These are phyloP conservation scores for Trichocomaceae sp. DNA, from an alignment of 2,329 filamentous ascomycete species.

Conservation along the genomic window DNA sequence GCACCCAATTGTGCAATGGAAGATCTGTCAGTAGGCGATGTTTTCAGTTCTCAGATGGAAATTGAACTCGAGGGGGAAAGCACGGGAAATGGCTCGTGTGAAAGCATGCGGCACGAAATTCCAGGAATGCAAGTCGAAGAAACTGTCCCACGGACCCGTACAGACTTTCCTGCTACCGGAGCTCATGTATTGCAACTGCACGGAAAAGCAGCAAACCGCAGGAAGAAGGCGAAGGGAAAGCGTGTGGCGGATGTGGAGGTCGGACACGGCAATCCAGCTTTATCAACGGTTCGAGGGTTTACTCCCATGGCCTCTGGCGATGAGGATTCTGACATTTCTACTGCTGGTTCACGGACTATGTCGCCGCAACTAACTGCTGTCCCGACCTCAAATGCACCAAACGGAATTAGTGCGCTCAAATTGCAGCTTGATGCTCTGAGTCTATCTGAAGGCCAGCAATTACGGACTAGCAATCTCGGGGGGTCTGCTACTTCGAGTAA, in stretches of 20 bases:
- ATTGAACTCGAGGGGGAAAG: conserved; percentile 18
- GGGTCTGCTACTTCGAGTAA: conserved; percentile 46
- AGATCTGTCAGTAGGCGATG: conserved; percentile 34
- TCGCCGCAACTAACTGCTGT: conserved; percentile 26
- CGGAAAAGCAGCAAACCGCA: conserved; percentile 25
- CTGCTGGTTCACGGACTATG: conserved; percentile 29
- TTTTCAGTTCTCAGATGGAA: conserved; percentile 34
- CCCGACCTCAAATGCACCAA: conserved; percentile 39
- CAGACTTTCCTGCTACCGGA: neutral
- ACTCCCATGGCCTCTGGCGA: conserved; percentile 39
- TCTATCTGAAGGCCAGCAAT: conserved; percentile 55
- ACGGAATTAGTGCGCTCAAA: conserved; percentile 77
- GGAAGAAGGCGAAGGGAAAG: conserved; percentile 38
- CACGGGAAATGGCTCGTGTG: conserved; percentile 14
- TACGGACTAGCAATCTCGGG: conserved; percentile 46
- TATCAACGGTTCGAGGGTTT: conserved; percentile 40
- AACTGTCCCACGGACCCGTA: neutral
- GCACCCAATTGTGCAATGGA: conserved; percentile 21
- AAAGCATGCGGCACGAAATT: neutral
- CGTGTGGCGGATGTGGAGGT: conserved; percentile 14
- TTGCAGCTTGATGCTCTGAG: conserved; percentile 73
- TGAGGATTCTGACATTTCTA: conserved; percentile 42
- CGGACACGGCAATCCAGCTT: conserved; percentile 22
- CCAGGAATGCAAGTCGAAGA: neutral
- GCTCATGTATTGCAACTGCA: conserved; percentile 3